Evolutionary conservation across 2,329 filamentous ascomycete genomes (phyloP).

Genomic region (Cladosporium sp.): DNA sequence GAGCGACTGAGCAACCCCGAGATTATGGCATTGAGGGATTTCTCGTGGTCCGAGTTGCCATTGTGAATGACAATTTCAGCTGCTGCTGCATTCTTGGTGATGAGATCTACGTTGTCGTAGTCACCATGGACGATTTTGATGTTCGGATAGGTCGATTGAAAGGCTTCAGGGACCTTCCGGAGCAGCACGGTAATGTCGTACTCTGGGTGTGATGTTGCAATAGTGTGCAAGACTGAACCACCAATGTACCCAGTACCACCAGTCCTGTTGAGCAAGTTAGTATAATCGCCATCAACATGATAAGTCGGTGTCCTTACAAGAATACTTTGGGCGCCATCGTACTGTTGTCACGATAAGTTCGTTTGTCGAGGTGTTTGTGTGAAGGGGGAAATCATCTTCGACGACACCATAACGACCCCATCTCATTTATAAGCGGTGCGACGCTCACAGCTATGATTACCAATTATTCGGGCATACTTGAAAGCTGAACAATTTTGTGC

Average conservation of each 20-base stretch:
- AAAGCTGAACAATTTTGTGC: neutral
- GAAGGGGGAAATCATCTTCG: neutral
- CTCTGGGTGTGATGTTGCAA: constrained; percentile 50
- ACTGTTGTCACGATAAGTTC: neutral
- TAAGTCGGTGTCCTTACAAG: neutral
- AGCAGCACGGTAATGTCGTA: constrained; percentile 50
- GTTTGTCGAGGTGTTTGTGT: neutral
- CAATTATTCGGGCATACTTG: neutral
- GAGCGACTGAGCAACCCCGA: constrained; percentile 50
- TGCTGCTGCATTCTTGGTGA: constrained; percentile 49
- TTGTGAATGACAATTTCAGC: constrained; percentile 52
- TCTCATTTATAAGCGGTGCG: neutral
- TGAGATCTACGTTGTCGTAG: constrained; percentile 44
- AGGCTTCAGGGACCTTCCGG: constrained; percentile 47
- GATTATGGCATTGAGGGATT: constrained; percentile 50
- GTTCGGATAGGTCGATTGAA: constrained; percentile 27
- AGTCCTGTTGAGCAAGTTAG: constrained; percentile 42
- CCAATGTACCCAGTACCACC: constrained; percentile 58
- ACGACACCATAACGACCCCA: neutral
- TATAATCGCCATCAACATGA: no score
- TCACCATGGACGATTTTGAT: constrained; percentile 47
- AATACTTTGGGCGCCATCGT: constrained; percentile 11
- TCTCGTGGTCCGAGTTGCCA: constrained; percentile 46
- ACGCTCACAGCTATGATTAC: neutral
- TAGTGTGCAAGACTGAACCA: constrained; percentile 52